Evolutionary conservation across 345 rosid genomes (phyloP).

Genomic region (Excoecaria agallocha): DNA sequence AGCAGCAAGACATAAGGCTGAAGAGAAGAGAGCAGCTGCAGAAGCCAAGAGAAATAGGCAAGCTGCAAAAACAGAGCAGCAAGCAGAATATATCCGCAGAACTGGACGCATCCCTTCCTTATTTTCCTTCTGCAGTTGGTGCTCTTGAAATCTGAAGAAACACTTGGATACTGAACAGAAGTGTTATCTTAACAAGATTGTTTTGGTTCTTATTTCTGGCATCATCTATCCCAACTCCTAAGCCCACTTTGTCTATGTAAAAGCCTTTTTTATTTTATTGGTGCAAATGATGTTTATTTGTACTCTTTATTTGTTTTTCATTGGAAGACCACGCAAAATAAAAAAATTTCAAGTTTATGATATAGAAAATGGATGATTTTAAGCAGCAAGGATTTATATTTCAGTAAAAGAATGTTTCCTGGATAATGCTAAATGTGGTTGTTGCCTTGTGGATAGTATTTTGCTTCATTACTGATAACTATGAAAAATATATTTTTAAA

Average conservation of each 20-base stretch:
- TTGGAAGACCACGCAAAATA: not conserved
- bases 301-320: not conserved
- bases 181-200: not conserved
- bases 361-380: not conserved
- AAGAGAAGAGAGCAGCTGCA: slow-evolving; percentile 72
- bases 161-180: not conserved
- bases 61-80: slow-evolving; percentile 68
- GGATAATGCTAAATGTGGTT: too few species aligned
- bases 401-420: too few species aligned
- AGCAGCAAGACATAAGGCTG: slow-evolving; percentile 61
- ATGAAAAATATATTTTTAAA: too few species aligned
- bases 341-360: not conserved
- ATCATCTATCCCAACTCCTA: not conserved
- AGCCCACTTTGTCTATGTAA: not conserved
- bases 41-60: slow-evolving; percentile 58
- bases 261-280: not conserved
- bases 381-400: too few species aligned
- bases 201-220: not conserved
- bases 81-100: slow-evolving; percentile 61
- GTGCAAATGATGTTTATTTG: not conserved
- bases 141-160: slow-evolving; percentile 30
- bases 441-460: too few species aligned
- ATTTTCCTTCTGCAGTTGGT: slow-evolving; percentile 55
- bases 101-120: slow-evolving; percentile 77
- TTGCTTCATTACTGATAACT: too few species aligned